Percentiles rank a stretch among this genome's conserved stretches.
phyloP scores from a whole-genome alignment of 768 basidiomycete species.

The Suillus decipiens region DNA sequence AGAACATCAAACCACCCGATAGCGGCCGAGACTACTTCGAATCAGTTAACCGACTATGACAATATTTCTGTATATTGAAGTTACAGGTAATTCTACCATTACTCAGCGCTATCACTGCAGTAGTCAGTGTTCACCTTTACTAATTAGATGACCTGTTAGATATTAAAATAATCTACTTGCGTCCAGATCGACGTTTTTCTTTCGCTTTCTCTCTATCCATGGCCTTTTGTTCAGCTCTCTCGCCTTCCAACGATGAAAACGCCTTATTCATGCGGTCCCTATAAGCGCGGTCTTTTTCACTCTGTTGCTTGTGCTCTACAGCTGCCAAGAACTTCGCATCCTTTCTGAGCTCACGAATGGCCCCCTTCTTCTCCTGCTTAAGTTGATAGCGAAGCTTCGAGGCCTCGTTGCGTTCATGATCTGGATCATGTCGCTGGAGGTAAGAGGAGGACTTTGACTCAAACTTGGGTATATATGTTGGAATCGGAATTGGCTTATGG shows the following conservation, averaged over 20 bases:
- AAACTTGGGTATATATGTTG: conserved; percentile 93
- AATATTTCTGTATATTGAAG: no score
- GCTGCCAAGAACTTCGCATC: conserved; percentile 91
- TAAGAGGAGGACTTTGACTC: conserved; percentile 75
- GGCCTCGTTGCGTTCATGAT: conserved; percentile 85
- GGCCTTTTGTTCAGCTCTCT: conserved; percentile 93
- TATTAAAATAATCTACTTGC: conserved; percentile 47
- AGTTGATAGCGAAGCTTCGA: conserved; percentile 84
- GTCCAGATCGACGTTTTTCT: conserved; percentile 76
- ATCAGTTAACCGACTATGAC: no score
- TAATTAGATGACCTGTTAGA: not conserved
- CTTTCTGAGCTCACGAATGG: conserved; percentile 93
- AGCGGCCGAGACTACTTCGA: no score
- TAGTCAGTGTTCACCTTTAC: not conserved
- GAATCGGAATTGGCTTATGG: conserved; percentile 96
- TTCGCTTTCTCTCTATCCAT: conserved; percentile 82
- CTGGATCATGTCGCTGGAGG: conserved; percentile 82
- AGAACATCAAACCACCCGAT: no score
- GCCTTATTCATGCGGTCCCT: conserved; percentile 83
- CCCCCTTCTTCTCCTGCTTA: conserved; percentile 96
- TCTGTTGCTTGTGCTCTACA: conserved; percentile 82
- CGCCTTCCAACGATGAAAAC: conserved; percentile 74
- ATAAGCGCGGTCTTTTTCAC: conserved; percentile 83
- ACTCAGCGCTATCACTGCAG: not conserved
- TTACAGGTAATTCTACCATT: not conserved